Conservation (phyloP, 2,329 filamentous ascomycete species). For the Colletotrichum sp. region DNA sequence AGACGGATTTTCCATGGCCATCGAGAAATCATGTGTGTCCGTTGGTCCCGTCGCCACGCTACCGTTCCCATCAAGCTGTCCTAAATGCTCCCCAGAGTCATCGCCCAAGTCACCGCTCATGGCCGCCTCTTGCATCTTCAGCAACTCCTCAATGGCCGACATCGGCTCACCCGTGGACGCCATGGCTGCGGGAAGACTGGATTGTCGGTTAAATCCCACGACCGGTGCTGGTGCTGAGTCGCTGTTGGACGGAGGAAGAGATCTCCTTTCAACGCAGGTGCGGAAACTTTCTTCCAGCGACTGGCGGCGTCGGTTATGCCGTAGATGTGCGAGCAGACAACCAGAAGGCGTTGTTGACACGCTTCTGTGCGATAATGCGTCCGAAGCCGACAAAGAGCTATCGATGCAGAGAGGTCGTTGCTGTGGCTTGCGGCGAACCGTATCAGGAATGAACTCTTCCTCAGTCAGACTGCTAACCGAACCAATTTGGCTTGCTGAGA, state of each 20-base stretch:
- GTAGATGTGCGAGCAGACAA: neutral
- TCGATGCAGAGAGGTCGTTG: neutral
- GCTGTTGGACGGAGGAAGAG: neutral
- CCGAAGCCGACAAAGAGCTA: neutral
- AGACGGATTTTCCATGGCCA: neutral
- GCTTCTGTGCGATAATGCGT: neutral
- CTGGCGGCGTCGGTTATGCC: neutral
- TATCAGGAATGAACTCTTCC: constrained; percentile 20
- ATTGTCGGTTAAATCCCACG: neutral
- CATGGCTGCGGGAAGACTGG: neutral
- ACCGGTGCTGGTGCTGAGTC: neutral
- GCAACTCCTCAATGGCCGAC: constrained; percentile 14
- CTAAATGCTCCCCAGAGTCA: neutral
- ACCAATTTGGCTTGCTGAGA: neutral
- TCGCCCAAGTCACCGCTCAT: neutral
- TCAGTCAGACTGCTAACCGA: neutral
- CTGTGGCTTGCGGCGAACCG: constrained; percentile 8
- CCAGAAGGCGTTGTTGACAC: neutral
- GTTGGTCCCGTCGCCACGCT: neutral
- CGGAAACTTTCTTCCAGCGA: neutral
- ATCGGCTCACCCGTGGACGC: constrained; percentile 1
- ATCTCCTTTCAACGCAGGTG: neutral
- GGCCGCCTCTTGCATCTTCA: constrained; percentile 12
- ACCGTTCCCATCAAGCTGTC: neutral
- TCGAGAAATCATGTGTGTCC: neutral